Evolutionary conservation across 2,329 filamentous ascomycete species (phyloP), one percentile per base, ranked within the genome.

Genomic region (Monosporascus sp.): DNA sequence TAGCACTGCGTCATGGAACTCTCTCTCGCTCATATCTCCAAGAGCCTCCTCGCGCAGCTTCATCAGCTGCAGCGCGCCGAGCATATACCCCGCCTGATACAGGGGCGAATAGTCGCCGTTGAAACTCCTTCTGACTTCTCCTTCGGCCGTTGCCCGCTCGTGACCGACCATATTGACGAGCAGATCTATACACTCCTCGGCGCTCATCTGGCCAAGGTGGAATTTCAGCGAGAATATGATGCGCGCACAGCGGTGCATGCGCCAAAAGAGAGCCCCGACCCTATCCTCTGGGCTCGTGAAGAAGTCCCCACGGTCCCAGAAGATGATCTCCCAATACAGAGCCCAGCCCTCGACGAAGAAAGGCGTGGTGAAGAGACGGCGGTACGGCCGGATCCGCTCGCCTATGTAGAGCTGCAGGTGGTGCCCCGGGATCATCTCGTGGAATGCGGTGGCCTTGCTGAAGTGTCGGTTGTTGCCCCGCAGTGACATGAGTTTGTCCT

Each of bases 291-390:
- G 71, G 0, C 72, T 71, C 4, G 69, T 68, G 52, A 77, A 74
- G 59, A 83, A 84, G 57, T 76, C 73, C 31, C 73, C 73, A 27
- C 77, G 72, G 43, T 78, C 66, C 80, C 80, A 85, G 17, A 85
- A 70, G 19, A 82, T 63, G 59, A 83, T 71, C 66, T 85, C 82
- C 81, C 81, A 84, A 63, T 85, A 85, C 58, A 83, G 73, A 9
- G 81, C 77, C 81, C 81, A 84, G 19, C 82, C 82, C 64, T 85
- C 82, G 38, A 81, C 75, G 68, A 75, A 83, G 61, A 85, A 84
- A 0, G 81, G 79, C 1, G 81, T 84, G 31, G 70, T 65, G 64
- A 84, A 84, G 7, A 83, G 60, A 9, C 65, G 64, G 5, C 81
- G 74, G 63, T 84, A 79, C 3, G 74, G 72, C 19, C 72, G 73